Conservation (phyloP, 495 filamentous ascomycete genomes). For the Margaritispora aquatica region DNA sequence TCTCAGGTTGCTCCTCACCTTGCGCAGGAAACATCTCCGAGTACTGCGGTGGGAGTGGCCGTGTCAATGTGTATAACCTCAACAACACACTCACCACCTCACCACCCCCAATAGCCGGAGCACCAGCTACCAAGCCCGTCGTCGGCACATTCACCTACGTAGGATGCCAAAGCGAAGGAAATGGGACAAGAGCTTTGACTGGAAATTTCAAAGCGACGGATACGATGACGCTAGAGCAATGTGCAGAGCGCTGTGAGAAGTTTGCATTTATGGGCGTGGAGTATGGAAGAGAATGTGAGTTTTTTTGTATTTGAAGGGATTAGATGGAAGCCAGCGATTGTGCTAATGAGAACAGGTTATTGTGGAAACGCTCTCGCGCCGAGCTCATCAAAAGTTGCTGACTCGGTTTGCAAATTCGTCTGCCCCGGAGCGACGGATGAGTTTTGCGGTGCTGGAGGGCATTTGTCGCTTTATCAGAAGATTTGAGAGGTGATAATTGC, state of each 20-base stretch:
- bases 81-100: constrained; percentile 25
- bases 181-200: constrained; percentile 25
- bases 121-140: constrained; percentile 12
- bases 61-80: constrained; percentile 49
- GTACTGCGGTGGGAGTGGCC: constrained; percentile 32
- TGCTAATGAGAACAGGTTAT: constrained; percentile 25
- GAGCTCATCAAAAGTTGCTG: constrained; percentile 34
- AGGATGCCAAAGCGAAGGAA: constrained; percentile 29
- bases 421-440: constrained; percentile 45
- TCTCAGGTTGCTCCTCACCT: constrained; percentile 1
- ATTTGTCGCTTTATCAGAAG: constrained; percentile 26
- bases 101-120: background rate
- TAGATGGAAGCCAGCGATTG: background rate
- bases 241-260: constrained; percentile 38
- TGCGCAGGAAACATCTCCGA: constrained; percentile 37
- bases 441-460: constrained; percentile 47
- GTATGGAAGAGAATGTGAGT: constrained; percentile 43
- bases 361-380: constrained; percentile 27
- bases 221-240: constrained; percentile 43
- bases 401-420: constrained; percentile 43
- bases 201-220: constrained; percentile 34
- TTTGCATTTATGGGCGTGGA: constrained; percentile 43
- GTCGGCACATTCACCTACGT: constrained; percentile 6
- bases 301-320: background rate
- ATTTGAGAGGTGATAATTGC: background rate